These are phyloP conservation scores for Arabis alpina DNA, from an alignment of 345 rosid species.

Conservation along the genomic window DNA sequence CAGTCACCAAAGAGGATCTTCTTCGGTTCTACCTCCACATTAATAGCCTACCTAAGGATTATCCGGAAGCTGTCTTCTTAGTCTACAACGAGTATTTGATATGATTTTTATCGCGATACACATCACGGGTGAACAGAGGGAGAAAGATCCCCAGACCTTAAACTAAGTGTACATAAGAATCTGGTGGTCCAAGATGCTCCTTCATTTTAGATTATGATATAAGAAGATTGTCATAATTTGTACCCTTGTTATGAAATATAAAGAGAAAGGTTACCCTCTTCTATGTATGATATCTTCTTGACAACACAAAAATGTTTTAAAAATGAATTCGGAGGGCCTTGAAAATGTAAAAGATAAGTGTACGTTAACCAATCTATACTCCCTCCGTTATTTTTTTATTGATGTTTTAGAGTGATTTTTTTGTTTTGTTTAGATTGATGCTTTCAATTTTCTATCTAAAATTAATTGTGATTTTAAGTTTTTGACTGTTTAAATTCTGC, in stretches of 20 bases:
- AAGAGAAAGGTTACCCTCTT: not conserved
- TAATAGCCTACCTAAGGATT: slow-evolving; percentile 80
- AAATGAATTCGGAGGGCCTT: too few species aligned
- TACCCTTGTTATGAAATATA: slow-evolving; percentile 18
- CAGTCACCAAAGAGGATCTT: slow-evolving; percentile 70
- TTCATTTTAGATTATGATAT: slow-evolving; percentile 30
- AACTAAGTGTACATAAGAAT: slow-evolving; percentile 42
- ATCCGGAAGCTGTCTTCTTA: slow-evolving; percentile 79
- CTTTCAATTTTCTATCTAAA: too few species aligned
- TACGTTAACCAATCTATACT: too few species aligned
- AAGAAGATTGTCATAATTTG: slow-evolving; percentile 30
- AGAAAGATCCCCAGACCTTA: slow-evolving; percentile 43
- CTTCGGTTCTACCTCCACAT: slow-evolving; percentile 76
- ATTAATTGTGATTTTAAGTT: too few species aligned
- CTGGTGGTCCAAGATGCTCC: slow-evolving; percentile 36
- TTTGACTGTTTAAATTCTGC: too few species aligned
- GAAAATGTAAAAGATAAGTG: too few species aligned
- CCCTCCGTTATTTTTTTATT: too few species aligned
- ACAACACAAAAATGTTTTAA: not conserved
- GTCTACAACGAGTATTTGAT: slow-evolving; percentile 85
- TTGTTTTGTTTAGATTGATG: too few species aligned
- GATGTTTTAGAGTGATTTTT: too few species aligned
- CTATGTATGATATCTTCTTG: not conserved
- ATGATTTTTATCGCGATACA: slow-evolving; percentile 42
- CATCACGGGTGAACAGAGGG: slow-evolving; percentile 57